Evolutionary conservation across 257 asterid species (phyloP).

Genomic region (Solanum arcanum): DNA sequence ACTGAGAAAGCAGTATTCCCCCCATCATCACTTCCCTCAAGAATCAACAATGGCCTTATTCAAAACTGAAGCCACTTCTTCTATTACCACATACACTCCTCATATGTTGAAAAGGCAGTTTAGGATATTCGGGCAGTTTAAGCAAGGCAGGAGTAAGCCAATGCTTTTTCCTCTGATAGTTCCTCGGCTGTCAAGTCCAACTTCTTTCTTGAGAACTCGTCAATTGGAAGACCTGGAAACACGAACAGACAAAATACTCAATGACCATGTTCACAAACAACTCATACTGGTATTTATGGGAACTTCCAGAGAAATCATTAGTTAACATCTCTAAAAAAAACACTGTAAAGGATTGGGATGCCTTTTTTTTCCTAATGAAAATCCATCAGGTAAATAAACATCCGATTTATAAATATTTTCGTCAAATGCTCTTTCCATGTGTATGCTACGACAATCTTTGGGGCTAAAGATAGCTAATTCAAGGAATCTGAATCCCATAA

Average conservation of each 20-base stretch:
- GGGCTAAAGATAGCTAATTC: neutral
- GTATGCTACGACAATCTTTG: neutral
- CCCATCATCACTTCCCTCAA: constrained; percentile 5
- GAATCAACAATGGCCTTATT: constrained; percentile 26
- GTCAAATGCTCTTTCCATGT: neutral
- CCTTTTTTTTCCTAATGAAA: neutral
- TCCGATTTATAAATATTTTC: neutral
- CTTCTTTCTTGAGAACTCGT: constrained; percentile 70
- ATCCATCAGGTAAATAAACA: neutral
- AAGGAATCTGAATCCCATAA: neutral
- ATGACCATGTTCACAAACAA: neutral
- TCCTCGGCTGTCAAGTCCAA: constrained; percentile 72
- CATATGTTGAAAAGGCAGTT: neutral
- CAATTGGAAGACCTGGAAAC: constrained; percentile 61
- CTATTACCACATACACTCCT: neutral
- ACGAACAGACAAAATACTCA: neutral
- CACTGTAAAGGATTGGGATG: neutral
- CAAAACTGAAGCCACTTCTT: constrained; percentile 15
- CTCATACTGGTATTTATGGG: neutral
- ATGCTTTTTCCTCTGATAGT: constrained; percentile 78
- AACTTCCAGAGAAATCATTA: neutral
- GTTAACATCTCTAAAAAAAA: neutral
- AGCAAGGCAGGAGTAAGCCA: constrained; percentile 81
- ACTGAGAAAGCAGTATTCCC: neutral
- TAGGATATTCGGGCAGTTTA: constrained; percentile 3